phyloP scores from a whole-genome alignment of 2,329 filamentous ascomycete species.

The Botrytis fabae region DNA sequence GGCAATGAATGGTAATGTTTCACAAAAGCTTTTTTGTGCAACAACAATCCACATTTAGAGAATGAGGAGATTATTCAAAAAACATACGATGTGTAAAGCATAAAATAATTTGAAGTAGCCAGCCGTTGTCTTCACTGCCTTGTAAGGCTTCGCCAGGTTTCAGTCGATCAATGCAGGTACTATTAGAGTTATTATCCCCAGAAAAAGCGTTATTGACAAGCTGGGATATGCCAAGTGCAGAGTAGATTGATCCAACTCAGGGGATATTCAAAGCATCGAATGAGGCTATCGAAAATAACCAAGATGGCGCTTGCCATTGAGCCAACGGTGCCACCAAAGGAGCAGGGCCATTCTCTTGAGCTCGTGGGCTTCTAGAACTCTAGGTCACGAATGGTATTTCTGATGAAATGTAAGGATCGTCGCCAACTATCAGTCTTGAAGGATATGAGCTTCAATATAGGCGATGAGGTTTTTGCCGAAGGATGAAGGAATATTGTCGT shows the following conservation, averaged over 20 bases:
- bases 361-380: neutral
- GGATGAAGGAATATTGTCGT: slow-evolving; percentile 1
- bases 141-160: slow-evolving; percentile 4
- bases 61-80: slow-evolving; percentile 15
- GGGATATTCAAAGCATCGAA: neutral
- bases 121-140: neutral
- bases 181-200: neutral
- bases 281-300: neutral
- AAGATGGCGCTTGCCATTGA: slow-evolving; percentile 12
- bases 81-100: neutral
- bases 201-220: neutral
- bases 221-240: slow-evolving; percentile 1
- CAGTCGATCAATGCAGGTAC: slow-evolving; percentile 9
- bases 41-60: neutral
- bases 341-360: neutral
- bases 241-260: slow-evolving; percentile 9
- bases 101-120: neutral
- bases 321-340: neutral
- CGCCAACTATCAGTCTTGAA: neutral
- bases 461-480: neutral
- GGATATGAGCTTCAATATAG: neutral
- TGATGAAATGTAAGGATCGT: too few relatives aligned
- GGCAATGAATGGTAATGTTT: slow-evolving; percentile 14
- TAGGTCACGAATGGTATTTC: neutral
- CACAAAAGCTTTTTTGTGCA: slow-evolving; percentile 2